These are phyloP conservation scores for Phytophthora pinifolia DNA, from an alignment of 352 stramenopile genomes.

Conservation along the genomic window DNA sequence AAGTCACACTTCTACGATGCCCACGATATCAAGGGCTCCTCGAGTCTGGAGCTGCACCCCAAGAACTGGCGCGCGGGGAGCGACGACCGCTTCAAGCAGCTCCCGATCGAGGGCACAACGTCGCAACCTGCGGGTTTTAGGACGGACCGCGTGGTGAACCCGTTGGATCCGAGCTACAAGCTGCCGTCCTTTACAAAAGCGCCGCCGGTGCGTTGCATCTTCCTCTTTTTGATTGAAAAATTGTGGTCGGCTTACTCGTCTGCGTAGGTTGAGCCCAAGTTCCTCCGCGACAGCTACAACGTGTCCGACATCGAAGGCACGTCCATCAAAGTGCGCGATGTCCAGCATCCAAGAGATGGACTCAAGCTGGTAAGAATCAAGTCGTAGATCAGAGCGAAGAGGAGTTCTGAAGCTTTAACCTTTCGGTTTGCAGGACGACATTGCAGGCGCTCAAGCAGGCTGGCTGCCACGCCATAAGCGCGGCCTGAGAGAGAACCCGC, in stretches of 20 bases:
- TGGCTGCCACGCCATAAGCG: slow-evolving; percentile 62
- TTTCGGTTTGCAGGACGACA: slow-evolving; percentile 43
- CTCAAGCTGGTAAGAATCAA: slow-evolving; percentile 37
- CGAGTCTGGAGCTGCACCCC: slow-evolving; percentile 64
- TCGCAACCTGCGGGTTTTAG: slow-evolving; percentile 53
- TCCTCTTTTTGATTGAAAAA: background rate
- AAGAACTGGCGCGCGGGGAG: slow-evolving; percentile 42
- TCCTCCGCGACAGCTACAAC: slow-evolving; percentile 76
- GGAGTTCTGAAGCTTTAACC: background rate
- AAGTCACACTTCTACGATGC: slow-evolving; percentile 70
- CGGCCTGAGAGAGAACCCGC: slow-evolving; percentile 46
- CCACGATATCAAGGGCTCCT: slow-evolving; percentile 58
- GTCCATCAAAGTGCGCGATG: slow-evolving; percentile 39
- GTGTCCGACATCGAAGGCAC: slow-evolving; percentile 75
- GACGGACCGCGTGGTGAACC: slow-evolving; percentile 68
- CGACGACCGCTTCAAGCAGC: slow-evolving; percentile 68
- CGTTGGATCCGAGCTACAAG: slow-evolving; percentile 61
- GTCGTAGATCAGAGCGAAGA: background rate
- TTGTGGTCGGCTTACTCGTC: background rate
- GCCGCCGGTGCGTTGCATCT: slow-evolving; percentile 29
- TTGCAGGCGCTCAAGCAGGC: slow-evolving; percentile 50
- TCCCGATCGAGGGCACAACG: slow-evolving; percentile 62
- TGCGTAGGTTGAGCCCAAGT: slow-evolving; percentile 47
- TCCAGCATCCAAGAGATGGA: slow-evolving; percentile 48
- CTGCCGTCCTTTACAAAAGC: slow-evolving; percentile 49